These are phyloP conservation scores for Solanum ossicruentum DNA, from an alignment of 257 asterid genomes.

Conservation along the genomic window DNA sequence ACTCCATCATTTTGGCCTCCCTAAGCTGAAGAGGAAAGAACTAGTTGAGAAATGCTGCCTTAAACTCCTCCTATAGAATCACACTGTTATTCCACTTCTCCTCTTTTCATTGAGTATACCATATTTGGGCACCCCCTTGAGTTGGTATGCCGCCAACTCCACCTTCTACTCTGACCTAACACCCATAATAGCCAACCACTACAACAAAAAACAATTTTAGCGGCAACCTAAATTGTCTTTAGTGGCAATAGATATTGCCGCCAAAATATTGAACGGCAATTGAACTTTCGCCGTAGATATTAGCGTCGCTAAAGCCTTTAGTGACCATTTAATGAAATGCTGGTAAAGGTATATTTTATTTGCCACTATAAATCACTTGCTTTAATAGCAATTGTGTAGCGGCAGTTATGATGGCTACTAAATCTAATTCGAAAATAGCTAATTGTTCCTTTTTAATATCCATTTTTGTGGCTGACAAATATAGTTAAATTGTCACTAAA, in stretches of 20 bases:
- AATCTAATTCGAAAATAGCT: neutral
- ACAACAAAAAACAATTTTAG: no score
- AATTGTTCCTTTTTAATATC: neutral
- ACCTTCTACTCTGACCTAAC: no score
- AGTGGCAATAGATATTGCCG: neutral
- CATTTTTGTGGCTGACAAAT: neutral
- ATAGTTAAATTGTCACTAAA: neutral
- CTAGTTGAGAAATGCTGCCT: no score
- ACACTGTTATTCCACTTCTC: no score
- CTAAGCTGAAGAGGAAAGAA: no score
- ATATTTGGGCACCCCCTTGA: no score
- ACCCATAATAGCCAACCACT: no score
- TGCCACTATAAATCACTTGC: neutral
- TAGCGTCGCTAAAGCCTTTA: neutral
- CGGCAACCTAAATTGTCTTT: neutral
- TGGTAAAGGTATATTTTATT: neutral
- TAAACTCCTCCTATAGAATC: no score
- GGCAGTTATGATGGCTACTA: neutral
- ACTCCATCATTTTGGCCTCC: no score
- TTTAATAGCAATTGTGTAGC: neutral
- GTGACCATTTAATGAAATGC: neutral
- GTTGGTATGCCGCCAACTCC: no score
- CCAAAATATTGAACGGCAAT: neutral
- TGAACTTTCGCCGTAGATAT: neutral
- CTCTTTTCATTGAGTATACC: no score